Base-by-base conservation (phyloP, 78 protist species). In the Dictyostelium brefeldianum region DNA sequence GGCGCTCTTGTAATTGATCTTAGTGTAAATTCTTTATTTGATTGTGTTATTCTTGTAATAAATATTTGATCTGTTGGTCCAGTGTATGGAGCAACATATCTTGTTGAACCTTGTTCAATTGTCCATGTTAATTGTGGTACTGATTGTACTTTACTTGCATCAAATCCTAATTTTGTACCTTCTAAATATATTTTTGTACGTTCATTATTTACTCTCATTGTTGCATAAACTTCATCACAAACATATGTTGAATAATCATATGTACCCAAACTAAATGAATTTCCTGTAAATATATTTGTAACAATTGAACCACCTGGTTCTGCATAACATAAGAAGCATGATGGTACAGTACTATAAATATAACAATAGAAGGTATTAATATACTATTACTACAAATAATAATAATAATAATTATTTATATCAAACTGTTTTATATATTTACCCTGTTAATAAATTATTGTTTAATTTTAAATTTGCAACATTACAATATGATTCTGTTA, bases 161-260 rank as follows among this genome's bases (percentile, higher is more conserved):
- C 25, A 67, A 67, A 67, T 29, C 75, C 75, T 31, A 67, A 67
- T 29, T 67, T 67, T 67, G 10, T 31, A 67, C 75, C 75, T 31
- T 67, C 75, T 12, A 67, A 31, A 67, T 67, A 67, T 27, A 67
- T 31, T 17, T 11, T 31, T 15, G 12, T 47, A 9, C 14, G n/a
- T n/a, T n/a, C n/a, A n/a, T n/a, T 15, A 31, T 31, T 47, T 1
- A 67, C 14, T 67, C 75, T 67, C 10, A 67, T 5, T 31, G 48
- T 27, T 67, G 75, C 43, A 29, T 67, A n/a, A 67, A 67, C 29
- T 4, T 0, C 43, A 31, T 22, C 75, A 31, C 75, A 67, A 67
- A 36, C 43, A 36, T 36, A 36, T 36, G 43, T 36, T 36, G 43
- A 36, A 36, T 36, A 36, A 36, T 36, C 43, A 36, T 36, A 36